Evolutionary conservation across 164 flowering plant species (phyloP).

Genomic region (Vitis rotundifolia): DNA sequence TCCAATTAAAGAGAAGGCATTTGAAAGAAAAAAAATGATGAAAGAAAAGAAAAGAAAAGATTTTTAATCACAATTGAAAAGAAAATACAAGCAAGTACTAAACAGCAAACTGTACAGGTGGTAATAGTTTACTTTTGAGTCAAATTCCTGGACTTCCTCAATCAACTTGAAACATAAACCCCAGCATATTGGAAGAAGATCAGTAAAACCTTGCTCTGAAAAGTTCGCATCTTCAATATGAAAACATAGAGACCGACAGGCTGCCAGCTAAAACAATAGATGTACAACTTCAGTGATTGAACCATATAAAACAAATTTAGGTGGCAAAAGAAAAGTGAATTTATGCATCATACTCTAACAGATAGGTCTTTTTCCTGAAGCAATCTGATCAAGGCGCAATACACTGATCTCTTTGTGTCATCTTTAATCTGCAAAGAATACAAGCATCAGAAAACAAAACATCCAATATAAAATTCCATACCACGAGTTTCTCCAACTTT

Average conservation of each 20-base stretch:
- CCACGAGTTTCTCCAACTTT: no score
- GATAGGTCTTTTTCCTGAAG: conserved; percentile 82
- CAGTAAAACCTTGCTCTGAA: conserved; percentile 58
- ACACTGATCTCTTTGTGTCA: conserved; percentile 77
- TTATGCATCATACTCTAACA: conserved; percentile 65
- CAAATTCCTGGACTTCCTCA: conserved; percentile 91
- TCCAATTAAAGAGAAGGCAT: no score
- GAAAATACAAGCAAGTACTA: not conserved
- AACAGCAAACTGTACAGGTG: not conserved
- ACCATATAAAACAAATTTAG: not conserved
- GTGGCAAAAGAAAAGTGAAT: not conserved
- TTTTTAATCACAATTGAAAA: not conserved
- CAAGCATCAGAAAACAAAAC: conserved; percentile 9
- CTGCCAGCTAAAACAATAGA: conserved; percentile 69
- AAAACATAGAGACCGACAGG: conserved; percentile 73
- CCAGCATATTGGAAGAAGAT: conserved; percentile 87
- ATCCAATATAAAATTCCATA: not conserved
- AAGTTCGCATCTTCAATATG: conserved; percentile 89
- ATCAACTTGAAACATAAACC: conserved; percentile 79
- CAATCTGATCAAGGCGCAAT: conserved; percentile 78
- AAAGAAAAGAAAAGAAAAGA: no score
- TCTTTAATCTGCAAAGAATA: conserved; percentile 69
- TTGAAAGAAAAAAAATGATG: no score
- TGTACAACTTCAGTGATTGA: conserved; percentile 6
- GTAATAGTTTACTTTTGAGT: conserved; percentile 71